Base-by-base conservation (phyloP, 768 basidiomycete species). In the Leucosporidium yakuticum region DNA sequence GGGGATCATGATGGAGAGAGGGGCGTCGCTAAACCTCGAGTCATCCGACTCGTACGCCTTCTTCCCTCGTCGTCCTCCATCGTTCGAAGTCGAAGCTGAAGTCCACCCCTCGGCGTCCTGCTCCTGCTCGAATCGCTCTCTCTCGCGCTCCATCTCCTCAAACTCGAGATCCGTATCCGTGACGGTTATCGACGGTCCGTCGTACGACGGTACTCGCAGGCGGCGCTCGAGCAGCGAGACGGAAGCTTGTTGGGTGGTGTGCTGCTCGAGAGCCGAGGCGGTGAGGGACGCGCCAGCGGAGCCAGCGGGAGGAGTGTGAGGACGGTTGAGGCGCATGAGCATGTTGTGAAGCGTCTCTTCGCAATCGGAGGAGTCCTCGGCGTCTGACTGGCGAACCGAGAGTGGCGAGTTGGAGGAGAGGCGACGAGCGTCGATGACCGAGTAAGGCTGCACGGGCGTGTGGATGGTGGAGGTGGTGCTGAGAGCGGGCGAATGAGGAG, bases 271-370 rank as follows among this genome's bases (percentile, higher is more conserved):
- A 15, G 39, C 39, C 39, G 39, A 44, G 8, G 39, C 14, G 39
- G 39, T 44, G 14, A 44, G 39, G 39, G 39, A 44, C 3, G 39
- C 11, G 6, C 39, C 39, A 44, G 39, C 2, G 39, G 39, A 44
- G 39, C 39, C 39, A 15, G 39, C 11, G 39, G 70, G 70, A 34
- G 70, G 70, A 4, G 70, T 71, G 27, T 68, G 70, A n/a, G 70
- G 70, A 17, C 64, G 70, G 44, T 65, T 62, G 14, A 71, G 64
- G 29, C 67, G 63, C 63, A 71, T 55, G 39, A 71, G 53, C 66
- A 71, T 62, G 44, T 62, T 56, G 55, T 71, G 64, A 11, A 71
- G 56, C 32, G 60, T 23, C 48, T 71, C 70, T 19, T 71, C 70
- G 64, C 65, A 66, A 29, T 71, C 70, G 9, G 55, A 20, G 8